Evolutionary conservation across 805 yeast species (phyloP).

Genomic region (Myxozyma mucilagina): DNA sequence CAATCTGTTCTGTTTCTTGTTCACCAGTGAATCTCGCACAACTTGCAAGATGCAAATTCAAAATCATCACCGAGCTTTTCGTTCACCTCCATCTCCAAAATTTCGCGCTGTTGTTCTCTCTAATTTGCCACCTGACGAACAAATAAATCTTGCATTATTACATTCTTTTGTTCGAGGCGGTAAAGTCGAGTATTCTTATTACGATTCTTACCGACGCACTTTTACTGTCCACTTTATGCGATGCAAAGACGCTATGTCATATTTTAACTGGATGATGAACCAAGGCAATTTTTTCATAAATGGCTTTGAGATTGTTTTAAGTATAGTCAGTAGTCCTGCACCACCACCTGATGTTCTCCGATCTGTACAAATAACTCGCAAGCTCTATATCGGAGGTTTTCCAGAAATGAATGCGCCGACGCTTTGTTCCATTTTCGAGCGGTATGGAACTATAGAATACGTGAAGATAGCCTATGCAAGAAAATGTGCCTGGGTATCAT

Average conservation of each 20-base stretch:
- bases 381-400: slow-evolving; percentile 22
- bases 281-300: slow-evolving; percentile 24
- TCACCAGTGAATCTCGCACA: not conserved
- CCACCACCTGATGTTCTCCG: slow-evolving; percentile 16
- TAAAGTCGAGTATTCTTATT: slow-evolving; percentile 24
- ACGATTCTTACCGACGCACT: slow-evolving; percentile 18
- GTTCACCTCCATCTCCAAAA: not conserved
- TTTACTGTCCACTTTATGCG: slow-evolving; percentile 22
- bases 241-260: slow-evolving; percentile 16
- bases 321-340: slow-evolving; percentile 16
- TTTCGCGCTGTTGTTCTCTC: slow-evolving; percentile 22
- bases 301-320: slow-evolving; percentile 16
- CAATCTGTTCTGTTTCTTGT: not conserved
- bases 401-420: slow-evolving; percentile 18
- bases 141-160: slow-evolving; percentile 24
- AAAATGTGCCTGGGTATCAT: slow-evolving; percentile 27
- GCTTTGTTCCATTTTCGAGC: slow-evolving; percentile 18
- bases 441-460: slow-evolving; percentile 28
- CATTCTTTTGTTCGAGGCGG: slow-evolving; percentile 30
- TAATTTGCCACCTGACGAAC: slow-evolving; percentile 27
- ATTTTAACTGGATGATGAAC: slow-evolving; percentile 16
- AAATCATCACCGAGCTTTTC: not conserved
- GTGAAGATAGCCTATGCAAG: slow-evolving; percentile 30
- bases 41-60: not conserved
- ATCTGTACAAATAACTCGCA: slow-evolving; percentile 15